Conservation (phyloP, 2,329 filamentous ascomycete genomes). For the Penicillium sp. region DNA sequence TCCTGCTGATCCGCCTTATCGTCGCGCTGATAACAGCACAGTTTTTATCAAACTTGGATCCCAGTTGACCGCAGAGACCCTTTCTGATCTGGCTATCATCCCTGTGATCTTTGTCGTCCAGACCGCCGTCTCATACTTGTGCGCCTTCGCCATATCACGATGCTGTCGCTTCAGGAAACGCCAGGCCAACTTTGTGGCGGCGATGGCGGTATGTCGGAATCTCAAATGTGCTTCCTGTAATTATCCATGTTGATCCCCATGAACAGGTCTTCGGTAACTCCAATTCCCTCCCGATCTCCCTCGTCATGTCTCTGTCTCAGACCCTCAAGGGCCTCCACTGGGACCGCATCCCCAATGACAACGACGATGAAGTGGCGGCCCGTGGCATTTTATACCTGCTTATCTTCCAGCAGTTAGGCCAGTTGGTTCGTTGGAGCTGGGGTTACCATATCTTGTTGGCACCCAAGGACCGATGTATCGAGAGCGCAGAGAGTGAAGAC, state of each 20-base stretch:
- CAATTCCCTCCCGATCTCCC: conserved; percentile 93
- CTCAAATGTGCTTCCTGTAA: not conserved
- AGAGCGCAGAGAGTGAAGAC: conserved; percentile 38
- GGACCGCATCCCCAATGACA: conserved; percentile 85
- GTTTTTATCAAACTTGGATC: conserved; percentile 97
- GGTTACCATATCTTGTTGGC: conserved; percentile 93
- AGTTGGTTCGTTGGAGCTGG: conserved; percentile 96
- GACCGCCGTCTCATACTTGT: conserved; percentile 77
- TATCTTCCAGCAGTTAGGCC: conserved; percentile 95
- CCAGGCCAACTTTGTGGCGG: conserved; percentile 87
- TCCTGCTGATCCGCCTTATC: not conserved
- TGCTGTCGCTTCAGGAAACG: conserved; percentile 77
- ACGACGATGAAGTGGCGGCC: conserved; percentile 89
- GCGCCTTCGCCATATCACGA: conserved; percentile 65
- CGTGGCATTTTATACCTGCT: conserved; percentile 91
- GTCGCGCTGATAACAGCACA: conserved; percentile 32
- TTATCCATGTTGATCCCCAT: not conserved
- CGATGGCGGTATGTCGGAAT: conserved; percentile 67
- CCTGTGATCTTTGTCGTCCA: conserved; percentile 90
- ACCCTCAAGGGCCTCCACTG: conserved; percentile 90
- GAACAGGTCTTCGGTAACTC: conserved; percentile 85
- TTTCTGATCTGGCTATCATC: conserved; percentile 85
- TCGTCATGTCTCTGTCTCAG: conserved; percentile 88
- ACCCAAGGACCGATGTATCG: conserved; percentile 59
- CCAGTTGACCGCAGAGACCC: conserved; percentile 84